phyloP scores from a whole-genome alignment of 257 asterid genomes.

The Petunia axillaris region DNA sequence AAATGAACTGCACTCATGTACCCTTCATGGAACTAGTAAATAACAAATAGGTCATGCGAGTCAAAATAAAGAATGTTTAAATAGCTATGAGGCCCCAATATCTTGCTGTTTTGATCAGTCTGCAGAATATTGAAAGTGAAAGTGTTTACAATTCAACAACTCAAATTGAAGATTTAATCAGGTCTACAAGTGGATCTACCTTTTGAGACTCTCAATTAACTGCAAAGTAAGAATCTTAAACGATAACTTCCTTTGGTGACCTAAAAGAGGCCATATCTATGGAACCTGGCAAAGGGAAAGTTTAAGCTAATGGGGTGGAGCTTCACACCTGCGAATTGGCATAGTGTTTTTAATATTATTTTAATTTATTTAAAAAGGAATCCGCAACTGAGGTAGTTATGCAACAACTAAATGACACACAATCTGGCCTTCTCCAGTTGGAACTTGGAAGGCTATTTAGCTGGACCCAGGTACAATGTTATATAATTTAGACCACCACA shows the following conservation, averaged over 20 bases:
- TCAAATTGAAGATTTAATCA: not conserved
- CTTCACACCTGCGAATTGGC: not conserved
- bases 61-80: not conserved
- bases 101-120: slow-evolving; percentile 21
- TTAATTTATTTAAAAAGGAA: too few species aligned
- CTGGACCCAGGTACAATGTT: not conserved
- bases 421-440: not conserved
- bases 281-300: not conserved
- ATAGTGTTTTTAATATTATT: not conserved
- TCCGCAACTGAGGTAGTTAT: too few species aligned
- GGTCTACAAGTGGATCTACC: not conserved
- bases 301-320: not conserved
- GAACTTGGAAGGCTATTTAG: not conserved
- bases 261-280: slow-evolving; percentile 16
- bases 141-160: not conserved
- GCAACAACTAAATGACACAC: not conserved
- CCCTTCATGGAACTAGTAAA: not conserved
- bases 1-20: not conserved
- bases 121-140: slow-evolving; percentile 12
- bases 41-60: not conserved
- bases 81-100: not conserved
- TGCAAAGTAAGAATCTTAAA: not conserved
- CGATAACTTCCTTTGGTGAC: not conserved
- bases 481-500: not conserved
- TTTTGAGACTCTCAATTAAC: not conserved